Conservation (phyloP, 2,329 filamentous ascomycete genomes). For the Penicillium sp. region DNA sequence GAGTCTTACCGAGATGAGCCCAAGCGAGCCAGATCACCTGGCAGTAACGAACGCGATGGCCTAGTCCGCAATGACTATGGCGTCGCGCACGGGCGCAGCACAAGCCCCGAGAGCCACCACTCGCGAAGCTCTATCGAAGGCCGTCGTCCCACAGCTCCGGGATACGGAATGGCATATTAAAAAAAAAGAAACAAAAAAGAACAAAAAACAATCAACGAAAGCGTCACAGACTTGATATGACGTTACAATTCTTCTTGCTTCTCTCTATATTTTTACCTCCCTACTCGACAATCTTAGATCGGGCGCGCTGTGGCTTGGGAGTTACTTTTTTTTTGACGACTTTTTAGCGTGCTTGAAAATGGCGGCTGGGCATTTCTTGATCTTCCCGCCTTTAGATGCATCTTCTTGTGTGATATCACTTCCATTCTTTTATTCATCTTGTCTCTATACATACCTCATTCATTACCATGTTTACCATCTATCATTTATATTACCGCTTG, state of each 20-base stretch:
- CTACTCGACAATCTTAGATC: slow-evolving; percentile 3
- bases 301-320: slow-evolving; percentile 2
- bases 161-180: slow-evolving; percentile 39
- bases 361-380: slow-evolving; percentile 3
- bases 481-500: slow-evolving; percentile 8
- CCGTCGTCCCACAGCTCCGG: slow-evolving; percentile 30
- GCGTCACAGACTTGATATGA: slow-evolving; percentile 5
- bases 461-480: slow-evolving; percentile 8
- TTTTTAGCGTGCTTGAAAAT: slow-evolving; percentile 15
- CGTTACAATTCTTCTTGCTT: slow-evolving; percentile 1
- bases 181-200: neutral
- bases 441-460: slow-evolving; percentile 12
- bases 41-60: slow-evolving; percentile 37
- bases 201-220: neutral
- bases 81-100: slow-evolving; percentile 29
- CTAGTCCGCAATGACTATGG: slow-evolving; percentile 34
- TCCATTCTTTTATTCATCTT: slow-evolving; percentile 10
- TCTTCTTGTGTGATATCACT: slow-evolving; percentile 14
- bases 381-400: slow-evolving; percentile 6
- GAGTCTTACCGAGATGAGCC: slow-evolving; percentile 41
- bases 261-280: neutral
- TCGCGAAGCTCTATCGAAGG: slow-evolving; percentile 35
- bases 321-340: slow-evolving; percentile 10
- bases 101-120: slow-evolving; percentile 26
- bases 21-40: slow-evolving; percentile 28